Conservation (phyloP, 1,139 yeast species). For the Geotrichum australiense region DNA sequence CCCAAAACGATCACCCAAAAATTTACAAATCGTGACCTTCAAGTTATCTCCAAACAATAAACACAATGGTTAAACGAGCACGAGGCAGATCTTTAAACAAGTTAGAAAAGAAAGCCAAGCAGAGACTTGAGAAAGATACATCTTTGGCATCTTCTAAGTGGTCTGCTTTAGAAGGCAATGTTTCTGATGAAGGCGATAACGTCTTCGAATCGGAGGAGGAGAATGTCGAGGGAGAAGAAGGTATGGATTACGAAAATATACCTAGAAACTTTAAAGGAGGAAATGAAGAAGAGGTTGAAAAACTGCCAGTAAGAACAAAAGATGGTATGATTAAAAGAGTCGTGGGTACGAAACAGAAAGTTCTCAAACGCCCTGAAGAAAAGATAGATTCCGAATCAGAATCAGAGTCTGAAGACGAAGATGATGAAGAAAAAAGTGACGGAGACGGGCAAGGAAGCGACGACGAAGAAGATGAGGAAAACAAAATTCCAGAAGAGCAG, state of each 20-base stretch:
- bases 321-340: constrained; percentile 70
- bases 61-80: constrained; percentile 28
- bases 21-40: background rate
- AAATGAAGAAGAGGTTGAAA: constrained; percentile 47
- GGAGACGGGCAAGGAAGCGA: constrained; percentile 21
- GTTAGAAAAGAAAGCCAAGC: constrained; percentile 25
- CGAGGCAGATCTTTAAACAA: constrained; percentile 24
- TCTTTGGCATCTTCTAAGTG: constrained; percentile 22
- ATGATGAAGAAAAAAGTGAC: constrained; percentile 6
- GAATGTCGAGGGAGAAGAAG: constrained; percentile 13
- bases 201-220: constrained; percentile 8
- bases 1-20: too few species aligned
- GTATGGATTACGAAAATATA: constrained; percentile 35
- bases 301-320: constrained; percentile 69
- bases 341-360: constrained; percentile 27
- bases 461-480: constrained; percentile 26
- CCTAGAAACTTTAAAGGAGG: constrained; percentile 30
- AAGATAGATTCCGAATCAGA: constrained; percentile 17
- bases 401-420: constrained; percentile 7
- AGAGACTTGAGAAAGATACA: constrained; percentile 21
- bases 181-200: constrained; percentile 1
- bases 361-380: constrained; percentile 19
- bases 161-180: constrained; percentile 20
- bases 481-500: constrained; percentile 64
- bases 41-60: background rate